These are phyloP conservation scores for Fraxinus baroniana DNA, from an alignment of 305 asterid genomes.

Conservation along the genomic window DNA sequence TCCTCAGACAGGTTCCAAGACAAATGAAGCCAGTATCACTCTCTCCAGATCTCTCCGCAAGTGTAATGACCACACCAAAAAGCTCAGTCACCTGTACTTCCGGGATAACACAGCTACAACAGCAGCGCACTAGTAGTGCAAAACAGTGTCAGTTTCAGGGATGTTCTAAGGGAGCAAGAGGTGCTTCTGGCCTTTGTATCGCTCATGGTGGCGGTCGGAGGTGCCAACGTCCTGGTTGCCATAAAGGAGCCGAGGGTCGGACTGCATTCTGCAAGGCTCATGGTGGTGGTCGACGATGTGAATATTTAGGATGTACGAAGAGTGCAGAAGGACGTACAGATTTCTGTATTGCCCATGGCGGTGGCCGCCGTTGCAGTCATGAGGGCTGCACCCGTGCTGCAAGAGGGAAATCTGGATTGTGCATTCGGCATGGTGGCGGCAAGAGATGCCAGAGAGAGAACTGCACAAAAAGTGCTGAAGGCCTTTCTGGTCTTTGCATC, in stretches of 20 bases:
- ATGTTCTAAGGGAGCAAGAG: conserved; percentile 88
- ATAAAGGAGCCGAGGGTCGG: conserved; percentile 94
- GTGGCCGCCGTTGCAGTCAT: conserved; percentile 80
- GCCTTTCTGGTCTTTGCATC: conserved; percentile 93
- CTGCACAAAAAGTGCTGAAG: conserved; percentile 92
- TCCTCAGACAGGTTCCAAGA: conserved; percentile 38
- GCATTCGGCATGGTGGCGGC: conserved; percentile 98
- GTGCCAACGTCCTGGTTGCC: conserved; percentile 84
- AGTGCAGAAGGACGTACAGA: conserved; percentile 95
- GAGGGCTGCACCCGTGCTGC: conserved; percentile 82
- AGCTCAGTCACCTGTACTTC: conserved; percentile 99
- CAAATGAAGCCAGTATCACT: conserved; percentile 35
- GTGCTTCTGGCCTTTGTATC: conserved; percentile 94
- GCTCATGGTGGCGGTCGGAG: conserved; percentile 99
- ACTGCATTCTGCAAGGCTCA: conserved; percentile 98
- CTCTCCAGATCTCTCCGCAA: conserved; percentile 57
- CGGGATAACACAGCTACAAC: conserved; percentile 73
- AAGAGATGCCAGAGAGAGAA: conserved; percentile 83
- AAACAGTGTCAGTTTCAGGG: conserved; percentile 88
- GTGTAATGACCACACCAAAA: conserved; percentile 59
- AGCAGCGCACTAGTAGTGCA: conserved; percentile 58
- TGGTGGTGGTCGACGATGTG: conserved; percentile 96
- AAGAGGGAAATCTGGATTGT: conserved; percentile 82
- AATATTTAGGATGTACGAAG: conserved; percentile 83
- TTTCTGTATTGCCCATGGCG: conserved; percentile 91